Evolutionary conservation across 2,329 filamentous ascomycete species (phyloP), one percentile per base, ranked within the genome.

Genomic region (Akanthomyces muscarius): DNA sequence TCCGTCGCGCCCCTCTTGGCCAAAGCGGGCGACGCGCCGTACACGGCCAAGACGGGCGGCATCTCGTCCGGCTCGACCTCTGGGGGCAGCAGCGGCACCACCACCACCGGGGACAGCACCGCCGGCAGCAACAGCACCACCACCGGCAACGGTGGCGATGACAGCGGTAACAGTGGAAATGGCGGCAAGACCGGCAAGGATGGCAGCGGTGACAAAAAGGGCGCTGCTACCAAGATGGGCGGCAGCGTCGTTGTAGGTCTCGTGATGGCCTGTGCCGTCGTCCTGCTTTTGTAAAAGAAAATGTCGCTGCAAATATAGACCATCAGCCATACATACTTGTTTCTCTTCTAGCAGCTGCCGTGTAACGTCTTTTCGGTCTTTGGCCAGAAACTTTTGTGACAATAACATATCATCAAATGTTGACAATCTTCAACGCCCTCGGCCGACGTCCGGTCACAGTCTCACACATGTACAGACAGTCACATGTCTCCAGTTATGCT

Each of bases 1-100:
- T 80, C 86, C 5, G 80, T 87, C 16, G 80, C 81, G 5, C 80
- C 80, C 1, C 80, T 83, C 3, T 73, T 87, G 44, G 77, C 84
- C 56, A 23, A 25, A n/a, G 71, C 73, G 33, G 66, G 71, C 4
- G 75, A 75, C 4, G 66, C 72, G 1, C 80, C 81, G 0, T 72
- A 79, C 14, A 82, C 81, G 0, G 77, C 77, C 2, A 66, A 71
- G 10, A 78, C 76, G 1, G 85, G 84, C 56, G 85, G 85, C 61
- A 85, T 77, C 1, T 81, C 78, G n/a, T 45, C 21, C 78, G 13
- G 23, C 23, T 84, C 59, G 89, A 86, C 86, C 8, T 36, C 33
- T 8, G 33, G 33, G 6, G 33, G 7, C 7, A 36, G 33, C 77
- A 82, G 65, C 67, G 70, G 14, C 47, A 79, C 79, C 41, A 72